Evolutionary conservation across 352 stramenopile genomes (phyloP), one percentile per base, ranked within the genome.

Genomic region (Phytophthora hibernalis): DNA sequence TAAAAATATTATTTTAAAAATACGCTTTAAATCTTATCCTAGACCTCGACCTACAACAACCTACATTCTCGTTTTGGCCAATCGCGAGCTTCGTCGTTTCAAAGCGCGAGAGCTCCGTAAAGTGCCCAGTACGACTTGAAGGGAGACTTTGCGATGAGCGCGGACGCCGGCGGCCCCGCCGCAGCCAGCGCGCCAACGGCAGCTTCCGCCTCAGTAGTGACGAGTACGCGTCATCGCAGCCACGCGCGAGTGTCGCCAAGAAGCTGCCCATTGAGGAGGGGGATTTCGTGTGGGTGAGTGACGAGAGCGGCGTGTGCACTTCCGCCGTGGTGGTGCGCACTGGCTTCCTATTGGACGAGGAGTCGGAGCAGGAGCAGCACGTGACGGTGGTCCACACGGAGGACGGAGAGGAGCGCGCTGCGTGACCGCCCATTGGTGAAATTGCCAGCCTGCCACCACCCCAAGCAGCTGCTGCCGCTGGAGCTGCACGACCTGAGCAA

Each of bases 331-430:
- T 93, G 16, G 79, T 90, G 37, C 85, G 85, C 21, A 80, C 74
- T 20, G 85, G 85, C 0, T 93, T 82, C 38, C 31, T 85, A 12
- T 87, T 82, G 31, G 81, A 91, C 52, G 75, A 81, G n/a, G 74
- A 74, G 15, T 82, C 68, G 20, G 82, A 90, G 21, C 63, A 82
- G 50, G 85, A 93, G 62, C 75, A 91, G 38, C 81, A 86, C 18
- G 77, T 93, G 42, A 85, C 79, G 21, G 77, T 93, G 13, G 83
- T 95, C 10, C 87, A 95, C 68, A 95, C 87, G 9, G 87, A 95
- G 28, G 87, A 95, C 42, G 84, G 84, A 21, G 87, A 95, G 54
- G 87, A 95, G 64, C 82, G 84, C 35, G 84, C 89, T 95, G 16
- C 80, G 85, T 28, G 73, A 82, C 35, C 72, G 79, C 5, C 59